Evolutionary conservation across 495 filamentous ascomycete species (phyloP), one percentile per base, ranked within the genome.

Genomic region (Articulospora tetracladia): DNA sequence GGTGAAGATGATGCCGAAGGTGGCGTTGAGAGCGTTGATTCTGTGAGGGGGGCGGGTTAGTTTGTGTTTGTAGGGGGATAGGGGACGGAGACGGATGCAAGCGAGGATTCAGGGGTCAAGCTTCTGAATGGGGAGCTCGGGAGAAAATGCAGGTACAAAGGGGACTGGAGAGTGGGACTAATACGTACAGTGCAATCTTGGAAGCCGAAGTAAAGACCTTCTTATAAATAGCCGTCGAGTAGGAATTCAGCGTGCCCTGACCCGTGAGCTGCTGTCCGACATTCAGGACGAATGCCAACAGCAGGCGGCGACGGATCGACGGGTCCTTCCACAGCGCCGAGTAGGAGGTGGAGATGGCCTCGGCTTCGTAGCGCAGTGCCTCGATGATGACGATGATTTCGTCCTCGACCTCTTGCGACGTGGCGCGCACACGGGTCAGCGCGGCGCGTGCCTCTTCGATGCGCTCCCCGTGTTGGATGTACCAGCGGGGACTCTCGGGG

Each of bases 331-430:
- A 92, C 8, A 91, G 79, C 19, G 84, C 81, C 66, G 76, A 80
- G 52, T 85, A 86, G 20, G 83, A 93, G 36, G 86, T 74, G 62
- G 87, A 84, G 1, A 86, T 79, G 36, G 80, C 86, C 22, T 87
- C 82, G 73, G 91, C 89, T 73, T 93, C 90, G 57, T 92, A 89
- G 57, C 83, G 78, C 10, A 86, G 83, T 56, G 90, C 88, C 0
- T 89, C 87, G 66, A 86, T 85, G 70, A 95, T 92, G 67, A 91
- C 89, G 26, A 89, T 78, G 68, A 87, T 91, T 63, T 93, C 91
- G 36, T 87, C 79, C 64, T 86, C 78, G 48, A 93, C 80, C 0
- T 84, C 74, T 55, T 87, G 82, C 63, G 86, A 78, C 59, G 86
- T 79, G 17, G 72, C 59, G 1, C 77, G 56, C 3, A 87, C 74